A percentile compares a stretch with the other conserved stretches of the same genome.
phyloP scores from a whole-genome alignment of 495 filamentous ascomycete genomes.

The Xylaria nigripes region DNA sequence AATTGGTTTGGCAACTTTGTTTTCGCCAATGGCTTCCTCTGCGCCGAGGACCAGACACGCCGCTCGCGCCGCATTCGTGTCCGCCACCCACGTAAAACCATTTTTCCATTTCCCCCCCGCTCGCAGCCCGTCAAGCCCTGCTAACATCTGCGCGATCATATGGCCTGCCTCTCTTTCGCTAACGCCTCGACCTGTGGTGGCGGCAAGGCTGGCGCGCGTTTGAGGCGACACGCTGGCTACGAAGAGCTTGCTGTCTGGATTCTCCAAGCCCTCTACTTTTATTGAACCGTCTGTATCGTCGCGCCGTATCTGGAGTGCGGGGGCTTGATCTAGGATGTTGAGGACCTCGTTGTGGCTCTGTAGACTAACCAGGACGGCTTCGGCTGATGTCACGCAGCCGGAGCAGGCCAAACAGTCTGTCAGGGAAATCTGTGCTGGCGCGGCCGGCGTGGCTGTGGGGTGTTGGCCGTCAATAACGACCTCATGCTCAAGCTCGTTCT shows the following conservation, averaged over 20 bases:
- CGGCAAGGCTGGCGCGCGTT: constrained; percentile 76
- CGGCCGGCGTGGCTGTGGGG: constrained; percentile 29
- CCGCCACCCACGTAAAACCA: constrained; percentile 77
- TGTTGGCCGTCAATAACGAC: constrained; percentile 85
- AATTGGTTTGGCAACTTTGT: constrained; percentile 52
- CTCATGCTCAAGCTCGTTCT: constrained; percentile 56
- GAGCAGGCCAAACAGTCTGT: constrained; percentile 97
- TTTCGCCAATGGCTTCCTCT: constrained; percentile 55
- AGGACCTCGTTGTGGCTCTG: constrained; percentile 91
- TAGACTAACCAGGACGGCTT: constrained; percentile 85
- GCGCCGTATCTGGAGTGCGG: constrained; percentile 36
- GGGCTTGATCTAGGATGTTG: constrained; percentile 62
- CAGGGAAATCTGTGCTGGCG: constrained; percentile 79
- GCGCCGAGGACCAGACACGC: constrained; percentile 69
- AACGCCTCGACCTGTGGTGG: constrained; percentile 66
- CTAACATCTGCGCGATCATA: constrained; percentile 76
- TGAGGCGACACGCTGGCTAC: constrained; percentile 90
- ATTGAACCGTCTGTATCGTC: constrained; percentile 16
- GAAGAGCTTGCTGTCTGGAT: constrained; percentile 58
- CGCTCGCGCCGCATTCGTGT: constrained; percentile 74
- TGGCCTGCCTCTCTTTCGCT: constrained; percentile 63
- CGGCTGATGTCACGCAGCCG: constrained; percentile 93
- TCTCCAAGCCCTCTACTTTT: constrained; percentile 28
- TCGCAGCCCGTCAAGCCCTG: constrained; percentile 58
- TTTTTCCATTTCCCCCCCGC: constrained; percentile 61